Base-by-base conservation (phyloP, 257 asterid genomes). In the Solanum sitiens region DNA sequence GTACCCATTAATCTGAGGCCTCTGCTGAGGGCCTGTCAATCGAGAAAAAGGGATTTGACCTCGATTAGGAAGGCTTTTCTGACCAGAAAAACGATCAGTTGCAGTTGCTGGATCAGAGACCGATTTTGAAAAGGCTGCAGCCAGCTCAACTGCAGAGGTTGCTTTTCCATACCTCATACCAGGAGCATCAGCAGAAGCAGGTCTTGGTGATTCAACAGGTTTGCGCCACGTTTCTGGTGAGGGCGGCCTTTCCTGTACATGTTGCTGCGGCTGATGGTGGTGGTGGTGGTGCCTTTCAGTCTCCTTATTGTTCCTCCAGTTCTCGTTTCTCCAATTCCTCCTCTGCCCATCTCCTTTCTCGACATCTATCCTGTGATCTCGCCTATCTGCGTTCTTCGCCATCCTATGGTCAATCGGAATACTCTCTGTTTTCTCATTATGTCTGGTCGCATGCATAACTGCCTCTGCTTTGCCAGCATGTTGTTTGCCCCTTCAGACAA, bases 201-300 rank as follows among this genome's bases (percentile, higher is more conserved):
- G 92, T 83, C 75, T 91, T 32, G 89, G 90, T 8, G 87, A 89
- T 80, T 93, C 98, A 9, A 91, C 89, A 11, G 98, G 96, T 89
- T 93, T 95, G 87, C 98, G 97, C 99, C 99, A 97, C 1, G 96
- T 94, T 89, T 97, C 98, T 5, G 99, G 98, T 45, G 99, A 97
- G 39, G 93, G 94, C 27, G 95, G 93, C 91, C 98, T 93, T 50
- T 95, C 98, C 88, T 90, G 95, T 53, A 74, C 86, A 71, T 87
- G 93, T 18, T 86, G 86, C 82, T 88, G 92, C 59, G 65, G 94
- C 65, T 87, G 97, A 84, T 91, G 96, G 61, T 85, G 94, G 27
- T 86, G 93, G 9, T 50, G 61, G 27, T 87, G 93, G 50, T 84
- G 91, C 90, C 93, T 93, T 89, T 94, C 96, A 30, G 59, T 83